Percentiles rank a stretch among this genome's conserved stretches.
Evolutionary conservation across 495 filamentous ascomycete genomes (phyloP).

Genomic region (Tuber calosporum): DNA sequence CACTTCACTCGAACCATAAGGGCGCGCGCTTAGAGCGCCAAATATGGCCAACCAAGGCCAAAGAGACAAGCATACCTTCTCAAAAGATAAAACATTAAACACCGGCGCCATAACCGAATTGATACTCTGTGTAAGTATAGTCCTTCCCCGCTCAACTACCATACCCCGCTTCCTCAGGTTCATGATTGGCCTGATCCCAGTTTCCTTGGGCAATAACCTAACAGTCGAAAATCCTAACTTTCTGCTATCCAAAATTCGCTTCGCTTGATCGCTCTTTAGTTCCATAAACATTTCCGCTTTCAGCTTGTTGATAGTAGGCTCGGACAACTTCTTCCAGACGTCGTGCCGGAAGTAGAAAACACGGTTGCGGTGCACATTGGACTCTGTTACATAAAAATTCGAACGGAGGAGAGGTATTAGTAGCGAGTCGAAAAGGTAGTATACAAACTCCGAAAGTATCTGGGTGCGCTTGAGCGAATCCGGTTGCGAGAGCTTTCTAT

Average conservation of each 20-base stretch:
- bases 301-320: conserved; percentile 61
- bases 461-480: conserved; percentile 72
- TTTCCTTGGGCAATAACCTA: conserved; percentile 38
- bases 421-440: conserved; percentile 87
- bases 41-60: not conserved
- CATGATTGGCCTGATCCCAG: conserved; percentile 69
- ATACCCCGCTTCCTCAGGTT: conserved; percentile 65
- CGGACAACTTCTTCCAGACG: conserved; percentile 69
- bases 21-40: not conserved
- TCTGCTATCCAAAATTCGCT: conserved; percentile 54
- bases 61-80: conserved; percentile 50
- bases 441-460: conserved; percentile 75
- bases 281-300: conserved; percentile 75
- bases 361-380: conserved; percentile 66
- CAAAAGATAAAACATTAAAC: conserved; percentile 67
- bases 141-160: conserved; percentile 38
- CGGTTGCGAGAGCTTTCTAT: conserved; percentile 55
- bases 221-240: conserved; percentile 69
- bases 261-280: conserved; percentile 54
- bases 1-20: not conserved
- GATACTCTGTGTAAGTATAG: conserved; percentile 59
- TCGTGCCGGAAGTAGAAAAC: conserved; percentile 95
- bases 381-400: conserved; percentile 93
- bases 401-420: conserved; percentile 77
- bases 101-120: conserved; percentile 73